Evolutionary conservation across 305 asterid species (phyloP), one percentile per base, ranked within the genome.

Genomic region (Ajuga reptans): DNA sequence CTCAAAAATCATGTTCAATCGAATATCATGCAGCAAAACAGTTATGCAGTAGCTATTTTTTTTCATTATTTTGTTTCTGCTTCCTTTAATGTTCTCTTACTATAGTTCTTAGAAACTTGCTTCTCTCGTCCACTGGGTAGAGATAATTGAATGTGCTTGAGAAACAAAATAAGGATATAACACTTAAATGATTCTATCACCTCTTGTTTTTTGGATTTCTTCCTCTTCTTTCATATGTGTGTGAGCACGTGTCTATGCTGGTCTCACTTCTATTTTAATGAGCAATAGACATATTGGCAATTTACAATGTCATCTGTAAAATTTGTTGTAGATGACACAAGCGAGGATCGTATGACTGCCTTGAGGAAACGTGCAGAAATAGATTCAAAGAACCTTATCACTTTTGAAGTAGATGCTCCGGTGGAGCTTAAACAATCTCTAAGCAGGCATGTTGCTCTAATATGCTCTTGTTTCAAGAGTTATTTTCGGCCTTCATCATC

Each of bases 321-420:
- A 31, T 68, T 64, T 70, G 43, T 64, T 74, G 84, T 93, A 93
- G 99, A 89, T 81, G 88, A 86, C 66, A 80, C 85, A 16, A 85
- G 79, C 78, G 99, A 93, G 79, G 99, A 90, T 65, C 99, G 97
- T 64, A 85, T 89, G 87, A 76, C 73, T 78, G 89, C 96, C 77
- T 78, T 90, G 82, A 78, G 92, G 77, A 93, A 93, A 82, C 96
- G 95, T 57, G 94, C 99, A 34, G 99, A 90, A 81, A 78, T 90
- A 29, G 99, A 90, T 75, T 66, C 90, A 0, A 93, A 93, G 82
- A 73, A 89, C 73, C 79, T 89, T 45, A 82, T 87, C 64, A 54
- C 81, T 47, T 87, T 90, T 81, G 79, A 81, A 64, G 76, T 85
- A 37, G 85, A 85, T 69, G 92, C 87, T 33, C 74, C 80, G 12